Conservation (phyloP, 2,329 filamentous ascomycete species). For the Xylaria sp. region DNA sequence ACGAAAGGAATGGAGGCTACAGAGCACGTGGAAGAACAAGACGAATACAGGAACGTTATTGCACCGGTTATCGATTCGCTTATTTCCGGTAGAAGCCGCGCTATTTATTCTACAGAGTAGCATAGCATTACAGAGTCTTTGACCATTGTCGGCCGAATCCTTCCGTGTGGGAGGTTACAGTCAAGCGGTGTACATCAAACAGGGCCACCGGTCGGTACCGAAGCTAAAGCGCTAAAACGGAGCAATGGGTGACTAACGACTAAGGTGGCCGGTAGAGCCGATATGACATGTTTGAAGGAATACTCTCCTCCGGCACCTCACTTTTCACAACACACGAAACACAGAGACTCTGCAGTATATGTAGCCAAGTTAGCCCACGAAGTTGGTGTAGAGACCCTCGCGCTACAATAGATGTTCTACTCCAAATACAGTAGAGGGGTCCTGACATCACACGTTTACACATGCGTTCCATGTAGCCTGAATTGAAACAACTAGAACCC, state of each 20-base stretch:
- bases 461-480: not conserved
- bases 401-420: too few species aligned
- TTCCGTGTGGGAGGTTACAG: not conserved
- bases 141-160: not conserved
- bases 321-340: too few species aligned
- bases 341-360: too few species aligned
- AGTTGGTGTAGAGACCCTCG: too few species aligned
- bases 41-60: not conserved
- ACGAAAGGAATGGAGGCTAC: not conserved
- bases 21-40: not conserved
- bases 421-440: too few species aligned
- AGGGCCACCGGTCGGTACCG: not conserved
- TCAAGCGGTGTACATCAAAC: not conserved
- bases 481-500: not conserved
- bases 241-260: not conserved
- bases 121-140: not conserved
- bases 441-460: not conserved
- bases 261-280: not conserved
- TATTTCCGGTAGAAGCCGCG: too few species aligned
- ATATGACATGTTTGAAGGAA: not conserved
- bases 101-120: not conserved
- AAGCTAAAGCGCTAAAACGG: not conserved
- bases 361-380: conserved; percentile 1
- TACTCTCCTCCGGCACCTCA: too few species aligned
- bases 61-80: too few species aligned